Percentiles rank a stretch among this genome's conserved stretches.
phyloP scores from a whole-genome alignment of 2,329 filamentous ascomycete species.

The Colletotrichum lupini region DNA sequence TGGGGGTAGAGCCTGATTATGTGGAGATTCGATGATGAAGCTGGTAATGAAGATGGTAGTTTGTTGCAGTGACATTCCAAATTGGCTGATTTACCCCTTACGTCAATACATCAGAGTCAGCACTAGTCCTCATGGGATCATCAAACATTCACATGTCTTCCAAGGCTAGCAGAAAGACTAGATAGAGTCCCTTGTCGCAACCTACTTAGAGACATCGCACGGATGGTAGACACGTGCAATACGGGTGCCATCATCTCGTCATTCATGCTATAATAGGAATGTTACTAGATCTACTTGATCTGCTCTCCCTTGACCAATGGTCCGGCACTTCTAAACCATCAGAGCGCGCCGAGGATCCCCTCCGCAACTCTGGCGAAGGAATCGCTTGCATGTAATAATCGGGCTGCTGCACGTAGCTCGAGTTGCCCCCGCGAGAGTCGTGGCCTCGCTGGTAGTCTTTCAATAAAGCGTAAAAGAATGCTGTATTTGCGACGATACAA shows the following conservation, averaged over 20 bases:
- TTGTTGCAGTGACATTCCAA: background rate
- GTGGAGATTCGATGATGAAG: background rate
- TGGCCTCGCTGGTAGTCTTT: conserved; percentile 43
- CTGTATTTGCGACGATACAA: conserved; percentile 45
- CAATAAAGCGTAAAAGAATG: conserved; percentile 44
- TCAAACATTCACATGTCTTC: background rate
- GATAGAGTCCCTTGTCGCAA: background rate
- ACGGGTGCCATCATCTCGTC: background rate
- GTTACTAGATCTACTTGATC: conserved; percentile 22
- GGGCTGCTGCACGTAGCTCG: conserved; percentile 25
- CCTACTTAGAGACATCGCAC: background rate
- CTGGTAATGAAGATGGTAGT: background rate
- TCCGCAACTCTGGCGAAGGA: conserved; percentile 17
- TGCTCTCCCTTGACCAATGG: conserved; percentile 9
- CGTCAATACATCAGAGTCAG: background rate
- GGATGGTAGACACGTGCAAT: background rate
- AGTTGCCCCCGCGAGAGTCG: conserved; percentile 27
- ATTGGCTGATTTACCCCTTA: background rate
- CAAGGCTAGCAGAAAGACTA: background rate
- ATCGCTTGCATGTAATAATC: conserved; percentile 31
- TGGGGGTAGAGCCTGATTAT: background rate
- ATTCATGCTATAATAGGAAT: conserved; percentile 22
- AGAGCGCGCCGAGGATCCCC: background rate
- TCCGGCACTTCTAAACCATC: conserved; percentile 8
- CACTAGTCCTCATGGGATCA: background rate